Conservation (phyloP, 164 flowering plant species). For the Nymphaea thermarum region DNA sequence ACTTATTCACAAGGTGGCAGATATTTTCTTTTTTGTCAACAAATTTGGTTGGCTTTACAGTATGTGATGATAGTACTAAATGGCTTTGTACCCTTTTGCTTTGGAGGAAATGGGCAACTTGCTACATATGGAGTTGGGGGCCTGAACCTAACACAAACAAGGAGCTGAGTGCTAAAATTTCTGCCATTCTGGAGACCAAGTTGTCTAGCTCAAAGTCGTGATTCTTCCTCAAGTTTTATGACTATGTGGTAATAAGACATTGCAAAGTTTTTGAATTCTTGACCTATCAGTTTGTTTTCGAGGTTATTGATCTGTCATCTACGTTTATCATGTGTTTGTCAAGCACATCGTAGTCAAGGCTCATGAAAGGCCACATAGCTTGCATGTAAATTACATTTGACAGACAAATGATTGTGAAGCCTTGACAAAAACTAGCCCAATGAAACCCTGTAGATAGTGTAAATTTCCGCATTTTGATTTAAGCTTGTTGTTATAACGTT, state of each 20-base stretch:
- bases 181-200: constrained; percentile 68
- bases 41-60: no score
- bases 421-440: background rate
- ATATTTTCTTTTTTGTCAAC: no score
- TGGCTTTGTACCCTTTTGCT: constrained; percentile 83
- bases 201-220: constrained; percentile 62
- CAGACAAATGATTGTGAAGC: constrained; percentile 6
- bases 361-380: constrained; percentile 93
- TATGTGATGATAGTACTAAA: constrained; percentile 93
- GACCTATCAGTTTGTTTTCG: constrained; percentile 9
- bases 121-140: constrained; percentile 98
- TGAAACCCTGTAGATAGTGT: background rate
- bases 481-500: background rate
- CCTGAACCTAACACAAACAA: constrained; percentile 68
- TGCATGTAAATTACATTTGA: constrained; percentile 53
- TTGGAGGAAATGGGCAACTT: constrained; percentile 85
- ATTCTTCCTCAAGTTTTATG: constrained; percentile 80
- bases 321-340: constrained; percentile 62
- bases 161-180: constrained; percentile 85
- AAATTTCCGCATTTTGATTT: background rate
- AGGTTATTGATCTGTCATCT: constrained; percentile 42
- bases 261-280: constrained; percentile 7
- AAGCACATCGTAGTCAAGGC: constrained; percentile 87
- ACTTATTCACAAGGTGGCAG: no score
- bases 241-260: constrained; percentile 54